Percentiles rank a stretch among this genome's conserved stretches.
These are phyloP conservation scores for Chytriomyces hyalinus DNA, from an alignment of 192 early-diverging fungal species.

Conservation along the genomic window DNA sequence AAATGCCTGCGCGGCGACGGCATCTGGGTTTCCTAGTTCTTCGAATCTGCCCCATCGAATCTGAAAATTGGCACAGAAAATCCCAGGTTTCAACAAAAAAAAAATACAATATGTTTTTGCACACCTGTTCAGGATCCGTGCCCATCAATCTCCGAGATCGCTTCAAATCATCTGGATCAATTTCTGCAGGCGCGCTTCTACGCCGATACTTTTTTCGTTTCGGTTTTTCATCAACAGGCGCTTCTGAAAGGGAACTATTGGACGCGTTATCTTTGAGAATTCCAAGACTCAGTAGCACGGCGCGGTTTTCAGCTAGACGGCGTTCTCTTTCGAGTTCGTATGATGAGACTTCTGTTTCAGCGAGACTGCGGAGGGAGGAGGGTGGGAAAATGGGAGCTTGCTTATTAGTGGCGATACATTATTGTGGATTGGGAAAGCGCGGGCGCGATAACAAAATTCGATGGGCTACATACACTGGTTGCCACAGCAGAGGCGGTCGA, in stretches of 20 bases:
- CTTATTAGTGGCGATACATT: neutral
- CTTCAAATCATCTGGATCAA: slow-evolving; percentile 26
- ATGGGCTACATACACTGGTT: slow-evolving; percentile 21
- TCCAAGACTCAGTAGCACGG: slow-evolving; percentile 10
- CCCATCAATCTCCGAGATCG: slow-evolving; percentile 21
- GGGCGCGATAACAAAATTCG: no score
- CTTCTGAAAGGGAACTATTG: neutral
- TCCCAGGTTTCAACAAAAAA: neutral
- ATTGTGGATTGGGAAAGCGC: neutral
- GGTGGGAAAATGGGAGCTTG: neutral
- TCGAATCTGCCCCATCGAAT: slow-evolving; percentile 8
- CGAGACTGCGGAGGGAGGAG: neutral
- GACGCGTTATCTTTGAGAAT: slow-evolving; percentile 19
- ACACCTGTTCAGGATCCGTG: neutral
- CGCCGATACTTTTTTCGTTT: no score
- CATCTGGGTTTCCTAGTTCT: slow-evolving; percentile 21
- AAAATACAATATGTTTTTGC: neutral
- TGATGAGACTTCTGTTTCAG: slow-evolving; percentile 16
- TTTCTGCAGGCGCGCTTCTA: neutral
- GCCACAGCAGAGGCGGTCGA: slow-evolving; percentile 15
- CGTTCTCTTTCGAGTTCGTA: slow-evolving; percentile 38
- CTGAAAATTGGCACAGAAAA: neutral
- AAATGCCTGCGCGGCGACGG: neutral
- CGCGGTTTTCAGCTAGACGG: slow-evolving; percentile 29
- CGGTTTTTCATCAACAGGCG: neutral